Percentiles rank a stretch among this genome's conserved stretches.
These are phyloP conservation scores for Citrus sp. DNA, from an alignment of 345 rosid genomes.

Conservation along the genomic window DNA sequence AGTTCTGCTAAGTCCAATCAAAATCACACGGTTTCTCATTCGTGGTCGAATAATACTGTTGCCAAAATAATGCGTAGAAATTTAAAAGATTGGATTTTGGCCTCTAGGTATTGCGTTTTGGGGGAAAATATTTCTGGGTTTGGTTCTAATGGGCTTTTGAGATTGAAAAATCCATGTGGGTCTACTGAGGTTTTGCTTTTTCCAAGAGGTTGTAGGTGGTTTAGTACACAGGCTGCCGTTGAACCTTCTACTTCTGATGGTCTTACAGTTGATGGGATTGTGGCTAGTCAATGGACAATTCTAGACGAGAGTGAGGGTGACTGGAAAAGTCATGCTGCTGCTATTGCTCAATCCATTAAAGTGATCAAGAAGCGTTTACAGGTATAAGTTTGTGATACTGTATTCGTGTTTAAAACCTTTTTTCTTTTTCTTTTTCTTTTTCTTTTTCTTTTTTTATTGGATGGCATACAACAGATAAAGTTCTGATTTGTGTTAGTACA, in stretches of 20 bases:
- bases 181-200: slow-evolving; percentile 3
- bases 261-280: slow-evolving; percentile 72
- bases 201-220: slow-evolving; percentile 23
- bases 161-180: not conserved
- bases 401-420: not conserved
- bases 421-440: too few species aligned
- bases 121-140: slow-evolving; percentile 11
- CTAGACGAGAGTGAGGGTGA: slow-evolving; percentile 75
- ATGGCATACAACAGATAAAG: not conserved
- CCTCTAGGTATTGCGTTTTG: slow-evolving; percentile 13
- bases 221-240: slow-evolving; percentile 46
- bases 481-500: not conserved
- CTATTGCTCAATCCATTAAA: slow-evolving; percentile 83
- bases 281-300: slow-evolving; percentile 70
- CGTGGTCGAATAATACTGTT: slow-evolving; percentile 11
- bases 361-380: slow-evolving; percentile 90
- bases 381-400: slow-evolving; percentile 32
- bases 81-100: slow-evolving; percentile 16
- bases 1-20: slow-evolving; percentile 11
- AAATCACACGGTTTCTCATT: slow-evolving; percentile 6
- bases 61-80: slow-evolving; percentile 9
- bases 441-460: not conserved
- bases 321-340: slow-evolving; percentile 95
- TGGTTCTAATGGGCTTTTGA: not conserved
- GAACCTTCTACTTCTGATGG: slow-evolving; percentile 72